Conservation (phyloP, 305 asterid genomes). For the Fraxinus sp. region DNA sequence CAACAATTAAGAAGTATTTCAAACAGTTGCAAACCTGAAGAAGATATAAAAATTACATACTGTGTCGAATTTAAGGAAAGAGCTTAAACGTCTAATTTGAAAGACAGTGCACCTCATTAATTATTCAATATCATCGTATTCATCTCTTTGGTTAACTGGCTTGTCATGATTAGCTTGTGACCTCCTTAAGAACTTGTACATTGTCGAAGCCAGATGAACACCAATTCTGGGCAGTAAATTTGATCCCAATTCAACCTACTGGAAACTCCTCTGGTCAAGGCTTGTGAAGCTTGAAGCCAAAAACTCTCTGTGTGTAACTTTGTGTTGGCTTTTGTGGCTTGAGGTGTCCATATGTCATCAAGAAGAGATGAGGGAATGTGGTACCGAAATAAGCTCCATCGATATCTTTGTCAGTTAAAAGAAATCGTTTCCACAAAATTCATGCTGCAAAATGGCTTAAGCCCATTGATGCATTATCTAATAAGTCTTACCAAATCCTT, state of each 20-base stretch:
- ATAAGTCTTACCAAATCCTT: neutral
- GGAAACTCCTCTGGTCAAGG: conserved; percentile 40
- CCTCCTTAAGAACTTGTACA: conserved; percentile 27
- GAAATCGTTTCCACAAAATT: conserved; percentile 27
- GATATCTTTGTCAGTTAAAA: conserved; percentile 60
- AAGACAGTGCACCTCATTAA: conserved; percentile 34
- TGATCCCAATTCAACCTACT: conserved; percentile 25
- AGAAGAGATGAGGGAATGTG: conserved; percentile 83
- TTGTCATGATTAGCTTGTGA: conserved; percentile 10
- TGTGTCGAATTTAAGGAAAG: conserved; percentile 14
- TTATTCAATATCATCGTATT: conserved; percentile 31
- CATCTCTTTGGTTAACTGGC: conserved; percentile 31
- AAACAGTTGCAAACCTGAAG: conserved; percentile 35
- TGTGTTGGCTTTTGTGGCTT: conserved; percentile 85
- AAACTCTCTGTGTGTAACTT: conserved; percentile 71
- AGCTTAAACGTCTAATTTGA: conserved; percentile 23
- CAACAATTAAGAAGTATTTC: conserved; percentile 27
- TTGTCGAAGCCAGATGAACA: conserved; percentile 34
- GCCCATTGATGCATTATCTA: neutral
- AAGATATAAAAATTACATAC: conserved; percentile 39
- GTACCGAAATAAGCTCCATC: conserved; percentile 91
- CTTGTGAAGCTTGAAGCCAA: conserved; percentile 88
- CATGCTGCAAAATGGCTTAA: neutral
- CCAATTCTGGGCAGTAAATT: conserved; percentile 32
- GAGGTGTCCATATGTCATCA: conserved; percentile 92